Percentiles rank a stretch among this genome's conserved stretches.
Evolutionary conservation across 2,329 filamentous ascomycete genomes (phyloP).

Genomic region (Zopfia rhizophila): DNA sequence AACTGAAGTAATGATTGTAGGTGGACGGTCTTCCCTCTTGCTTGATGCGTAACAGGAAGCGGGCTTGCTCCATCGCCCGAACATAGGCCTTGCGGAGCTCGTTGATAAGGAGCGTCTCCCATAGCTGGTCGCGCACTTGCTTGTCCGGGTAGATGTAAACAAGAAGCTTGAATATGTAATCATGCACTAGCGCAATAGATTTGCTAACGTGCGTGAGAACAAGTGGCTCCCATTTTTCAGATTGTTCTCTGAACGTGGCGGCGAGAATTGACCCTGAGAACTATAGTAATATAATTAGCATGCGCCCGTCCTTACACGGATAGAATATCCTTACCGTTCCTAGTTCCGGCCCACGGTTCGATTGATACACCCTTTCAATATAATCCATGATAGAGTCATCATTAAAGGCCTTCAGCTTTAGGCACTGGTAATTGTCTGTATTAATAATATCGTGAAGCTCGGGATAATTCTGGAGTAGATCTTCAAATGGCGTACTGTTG

Average conservation of each 20-base stretch:
- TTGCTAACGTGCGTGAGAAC: constrained; percentile 62
- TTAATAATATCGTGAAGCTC: constrained; percentile 20
- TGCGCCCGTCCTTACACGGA: too few relatives aligned
- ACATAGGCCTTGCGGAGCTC: constrained; percentile 59
- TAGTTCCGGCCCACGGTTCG: constrained; percentile 16
- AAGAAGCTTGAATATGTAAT: constrained; percentile 62
- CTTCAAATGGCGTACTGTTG: too few relatives aligned
- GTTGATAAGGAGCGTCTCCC: constrained; percentile 55
- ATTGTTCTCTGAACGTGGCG: constrained; percentile 55
- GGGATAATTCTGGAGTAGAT: constrained; percentile 13
- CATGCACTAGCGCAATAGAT: constrained; percentile 63
- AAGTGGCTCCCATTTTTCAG: constrained; percentile 63
- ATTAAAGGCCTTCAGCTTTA: constrained; percentile 7
- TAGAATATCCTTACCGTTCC: constrained; percentile 12
- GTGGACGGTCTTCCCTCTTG: constrained; percentile 59
- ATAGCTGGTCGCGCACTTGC: constrained; percentile 55
- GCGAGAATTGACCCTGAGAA: constrained; percentile 24
- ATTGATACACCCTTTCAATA: constrained; percentile 16
- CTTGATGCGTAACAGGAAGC: constrained; percentile 66
- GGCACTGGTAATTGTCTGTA: constrained; percentile 10
- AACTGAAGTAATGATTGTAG: constrained; percentile 64
- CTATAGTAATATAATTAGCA: too few relatives aligned
- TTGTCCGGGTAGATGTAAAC: constrained; percentile 56
- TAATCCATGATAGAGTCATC: constrained; percentile 12
- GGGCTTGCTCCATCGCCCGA: constrained; percentile 59